phyloP scores from a whole-genome alignment of 441 rosid genomes.

The Omphalea diandra region DNA sequence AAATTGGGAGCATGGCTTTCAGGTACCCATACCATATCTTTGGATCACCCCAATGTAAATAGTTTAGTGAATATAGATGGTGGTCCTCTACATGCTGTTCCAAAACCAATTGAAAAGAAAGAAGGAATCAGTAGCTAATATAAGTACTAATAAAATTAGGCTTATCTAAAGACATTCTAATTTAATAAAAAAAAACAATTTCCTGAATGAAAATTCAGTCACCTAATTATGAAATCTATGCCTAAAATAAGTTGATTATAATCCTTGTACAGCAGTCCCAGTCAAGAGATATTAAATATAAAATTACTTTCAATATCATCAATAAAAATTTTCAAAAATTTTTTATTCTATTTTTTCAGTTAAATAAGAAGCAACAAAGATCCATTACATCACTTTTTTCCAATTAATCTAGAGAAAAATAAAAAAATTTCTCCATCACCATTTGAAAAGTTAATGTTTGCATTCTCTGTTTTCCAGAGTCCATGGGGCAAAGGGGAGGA shows the following conservation, averaged over 20 bases:
- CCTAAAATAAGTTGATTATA: not conserved
- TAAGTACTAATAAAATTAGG: not conserved
- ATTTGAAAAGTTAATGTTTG: not conserved
- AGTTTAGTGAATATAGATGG: conserved; percentile 88
- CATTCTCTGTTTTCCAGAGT: not conserved
- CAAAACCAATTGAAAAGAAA: conserved; percentile 19
- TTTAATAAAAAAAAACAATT: not conserved
- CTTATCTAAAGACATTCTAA: not conserved
- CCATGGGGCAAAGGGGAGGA: not conserved
- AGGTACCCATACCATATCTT: conserved; percentile 98
- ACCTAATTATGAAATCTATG: not conserved
- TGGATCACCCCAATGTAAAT: conserved; percentile 83
- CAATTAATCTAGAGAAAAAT: not conserved
- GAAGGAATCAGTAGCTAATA: conserved; percentile 14
- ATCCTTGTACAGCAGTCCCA: not conserved
- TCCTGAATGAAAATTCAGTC: not conserved
- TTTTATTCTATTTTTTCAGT: not conserved
- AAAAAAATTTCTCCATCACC: not conserved
- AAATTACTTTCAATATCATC: not conserved
- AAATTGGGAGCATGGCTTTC: conserved; percentile 72
- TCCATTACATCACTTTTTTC: not conserved
- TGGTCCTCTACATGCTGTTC: conserved; percentile 97
- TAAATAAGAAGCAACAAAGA: not conserved
- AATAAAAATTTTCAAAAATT: not conserved
- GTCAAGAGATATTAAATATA: not conserved